Conservation (phyloP, 1,139 yeast species). For the Pichia sp. region DNA sequence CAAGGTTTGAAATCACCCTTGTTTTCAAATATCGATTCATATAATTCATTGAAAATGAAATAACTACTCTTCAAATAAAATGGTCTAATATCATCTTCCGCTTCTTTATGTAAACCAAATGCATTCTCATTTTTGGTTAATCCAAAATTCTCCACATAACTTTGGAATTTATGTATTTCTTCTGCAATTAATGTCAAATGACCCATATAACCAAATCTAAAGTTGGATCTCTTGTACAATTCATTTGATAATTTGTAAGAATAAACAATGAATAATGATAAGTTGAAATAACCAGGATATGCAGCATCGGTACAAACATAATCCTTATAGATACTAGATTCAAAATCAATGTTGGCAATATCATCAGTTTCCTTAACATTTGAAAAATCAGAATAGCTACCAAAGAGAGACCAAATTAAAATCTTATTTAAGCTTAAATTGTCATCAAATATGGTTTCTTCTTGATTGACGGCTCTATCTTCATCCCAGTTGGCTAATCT, state of each 20-base stretch:
- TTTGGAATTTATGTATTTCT: conserved; percentile 87
- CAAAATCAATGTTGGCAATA: neutral
- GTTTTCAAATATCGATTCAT: conserved; percentile 33
- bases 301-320: conserved; percentile 20
- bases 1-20: conserved; percentile 42
- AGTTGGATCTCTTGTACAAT: conserved; percentile 46
- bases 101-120: conserved; percentile 30
- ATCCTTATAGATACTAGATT: conserved; percentile 11
- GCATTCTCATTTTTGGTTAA: conserved; percentile 33
- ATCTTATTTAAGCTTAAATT: conserved; percentile 32
- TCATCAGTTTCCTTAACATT: conserved; percentile 4
- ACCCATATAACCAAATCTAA: conserved; percentile 95
- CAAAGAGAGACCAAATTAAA: conserved; percentile 34
- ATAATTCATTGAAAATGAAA: conserved; percentile 31
- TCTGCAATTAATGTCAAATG: conserved; percentile 94
- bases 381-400: conserved; percentile 26
- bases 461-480: conserved; percentile 33
- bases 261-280: conserved; percentile 31
- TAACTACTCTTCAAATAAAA: conserved; percentile 32
- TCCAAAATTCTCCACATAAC: conserved; percentile 34
- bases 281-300: conserved; percentile 32
- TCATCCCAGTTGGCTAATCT: conserved; percentile 35
- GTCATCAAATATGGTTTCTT: conserved; percentile 33
- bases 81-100: conserved; percentile 26
- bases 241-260: conserved; percentile 71